These are phyloP conservation scores for Echium plantagineum DNA, from an alignment of 257 asterid genomes.

Conservation along the genomic window DNA sequence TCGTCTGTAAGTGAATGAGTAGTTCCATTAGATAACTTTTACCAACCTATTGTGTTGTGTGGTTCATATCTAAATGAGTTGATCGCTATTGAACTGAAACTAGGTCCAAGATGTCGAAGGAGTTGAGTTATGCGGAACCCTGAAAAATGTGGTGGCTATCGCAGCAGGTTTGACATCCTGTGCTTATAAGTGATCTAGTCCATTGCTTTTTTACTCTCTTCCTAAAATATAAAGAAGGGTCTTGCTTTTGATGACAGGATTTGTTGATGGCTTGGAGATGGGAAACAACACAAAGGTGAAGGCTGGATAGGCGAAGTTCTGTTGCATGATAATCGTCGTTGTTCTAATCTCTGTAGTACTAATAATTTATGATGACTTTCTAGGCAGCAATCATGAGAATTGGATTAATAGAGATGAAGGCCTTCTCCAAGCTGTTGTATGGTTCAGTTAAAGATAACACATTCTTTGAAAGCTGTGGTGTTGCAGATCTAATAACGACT, in stretches of 20 bases:
- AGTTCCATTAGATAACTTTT: neutral
- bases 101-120: constrained; percentile 98
- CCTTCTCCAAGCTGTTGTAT: constrained; percentile 75
- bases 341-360: neutral
- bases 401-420: constrained; percentile 90
- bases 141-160: constrained; percentile 76
- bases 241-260: constrained; percentile 33
- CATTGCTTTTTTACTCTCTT: neutral
- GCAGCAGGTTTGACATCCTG: constrained; percentile 54
- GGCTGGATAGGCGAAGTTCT: neutral
- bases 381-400: constrained; percentile 97
- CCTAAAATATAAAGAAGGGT: constrained; percentile 1
- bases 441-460: constrained; percentile 83
- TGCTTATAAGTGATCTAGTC: constrained; percentile 1
- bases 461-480: constrained; percentile 94
- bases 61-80: neutral
- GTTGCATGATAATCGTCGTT: neutral
- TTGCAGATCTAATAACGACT: constrained; percentile 86
- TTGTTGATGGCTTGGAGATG: constrained; percentile 91
- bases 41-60: neutral
- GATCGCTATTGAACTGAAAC: constrained; percentile 1
- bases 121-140: constrained; percentile 85
- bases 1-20: constrained; percentile 49
- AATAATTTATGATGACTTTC: constrained; percentile 6
- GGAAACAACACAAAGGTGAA: constrained; percentile 87